Conservation (phyloP, 208 protist genomes). For the Leptomonas seymouri region DNA sequence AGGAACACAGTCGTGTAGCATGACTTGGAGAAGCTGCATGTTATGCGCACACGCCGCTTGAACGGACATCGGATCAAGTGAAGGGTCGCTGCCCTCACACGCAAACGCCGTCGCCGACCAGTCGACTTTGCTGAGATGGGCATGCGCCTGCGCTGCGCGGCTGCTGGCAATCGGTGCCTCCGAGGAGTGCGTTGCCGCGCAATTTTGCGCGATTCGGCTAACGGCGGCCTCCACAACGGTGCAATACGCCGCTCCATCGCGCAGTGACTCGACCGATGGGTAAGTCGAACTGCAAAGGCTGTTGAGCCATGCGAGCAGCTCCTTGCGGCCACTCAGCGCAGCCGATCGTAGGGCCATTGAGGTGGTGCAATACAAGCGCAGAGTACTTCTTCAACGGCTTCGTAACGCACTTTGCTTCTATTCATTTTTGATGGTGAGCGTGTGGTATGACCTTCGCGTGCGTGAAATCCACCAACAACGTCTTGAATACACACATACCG, state of each 20-base stretch:
- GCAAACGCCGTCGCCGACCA: constrained; percentile 60
- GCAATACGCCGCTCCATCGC: constrained; percentile 84
- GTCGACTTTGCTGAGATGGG: constrained; percentile 45
- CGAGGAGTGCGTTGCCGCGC: constrained; percentile 24
- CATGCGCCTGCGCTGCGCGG: constrained; percentile 22
- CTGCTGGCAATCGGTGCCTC: constrained; percentile 34
- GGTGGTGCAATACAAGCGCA: neutral
- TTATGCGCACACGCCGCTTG: constrained; percentile 62
- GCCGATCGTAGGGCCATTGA: constrained; percentile 22
- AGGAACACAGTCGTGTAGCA: constrained; percentile 67
- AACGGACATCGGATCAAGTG: constrained; percentile 52
- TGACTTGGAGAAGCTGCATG: constrained; percentile 66
- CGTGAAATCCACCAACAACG: too few species aligned
- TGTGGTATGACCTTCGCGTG: too few species aligned
- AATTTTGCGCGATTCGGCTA: constrained; percentile 68
- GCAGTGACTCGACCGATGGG: constrained; percentile 76
- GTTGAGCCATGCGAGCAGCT: constrained; percentile 84
- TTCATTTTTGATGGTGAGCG: too few species aligned
- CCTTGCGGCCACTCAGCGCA: constrained; percentile 57
- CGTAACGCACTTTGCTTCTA: too few species aligned
- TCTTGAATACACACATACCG: too few species aligned
- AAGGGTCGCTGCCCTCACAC: constrained; percentile 64
- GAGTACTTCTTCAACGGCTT: neutral
- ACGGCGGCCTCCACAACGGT: constrained; percentile 76
- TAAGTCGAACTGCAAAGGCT: constrained; percentile 77